phyloP scores from a whole-genome alignment of 495 filamentous ascomycete species.

The Viridothelium virens region DNA sequence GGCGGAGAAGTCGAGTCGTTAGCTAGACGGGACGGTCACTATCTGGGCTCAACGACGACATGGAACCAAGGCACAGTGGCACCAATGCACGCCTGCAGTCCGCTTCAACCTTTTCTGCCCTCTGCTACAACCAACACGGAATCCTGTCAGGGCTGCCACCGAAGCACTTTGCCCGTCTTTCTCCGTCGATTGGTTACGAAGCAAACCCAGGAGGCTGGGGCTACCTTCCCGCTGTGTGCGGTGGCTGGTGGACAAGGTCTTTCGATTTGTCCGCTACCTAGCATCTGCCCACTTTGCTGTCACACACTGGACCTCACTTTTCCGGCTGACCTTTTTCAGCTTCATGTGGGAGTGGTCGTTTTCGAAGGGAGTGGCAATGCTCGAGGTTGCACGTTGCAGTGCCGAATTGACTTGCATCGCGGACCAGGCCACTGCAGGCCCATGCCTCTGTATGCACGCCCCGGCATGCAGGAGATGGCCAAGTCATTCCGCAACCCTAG shows the following conservation, averaged over 20 bases:
- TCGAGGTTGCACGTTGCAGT: neutral
- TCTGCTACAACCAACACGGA: neutral
- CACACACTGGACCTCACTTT: neutral
- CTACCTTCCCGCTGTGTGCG: neutral
- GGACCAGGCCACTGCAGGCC: neutral
- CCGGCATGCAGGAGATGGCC: neutral
- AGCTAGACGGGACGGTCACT: neutral
- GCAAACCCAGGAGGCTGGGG: neutral
- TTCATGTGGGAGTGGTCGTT: too few relatives aligned
- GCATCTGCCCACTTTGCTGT: neutral
- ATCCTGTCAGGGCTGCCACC: neutral
- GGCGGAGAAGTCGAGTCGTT: neutral
- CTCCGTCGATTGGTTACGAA: neutral
- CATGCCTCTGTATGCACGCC: neutral
- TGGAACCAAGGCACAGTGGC: conserved; percentile 3
- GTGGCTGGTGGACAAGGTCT: neutral
- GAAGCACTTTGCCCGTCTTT: neutral
- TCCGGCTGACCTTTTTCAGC: neutral
- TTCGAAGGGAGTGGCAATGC: too few relatives aligned
- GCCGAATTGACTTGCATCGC: neutral
- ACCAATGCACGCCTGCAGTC: conserved; percentile 9
- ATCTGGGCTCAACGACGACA: neutral
- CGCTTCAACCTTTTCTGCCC: conserved; percentile 4
- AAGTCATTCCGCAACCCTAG: conserved; percentile 3
- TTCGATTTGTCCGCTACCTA: neutral